phyloP scores from a whole-genome alignment of 176 grass and related monocot species.

The Phragmites australis region DNA sequence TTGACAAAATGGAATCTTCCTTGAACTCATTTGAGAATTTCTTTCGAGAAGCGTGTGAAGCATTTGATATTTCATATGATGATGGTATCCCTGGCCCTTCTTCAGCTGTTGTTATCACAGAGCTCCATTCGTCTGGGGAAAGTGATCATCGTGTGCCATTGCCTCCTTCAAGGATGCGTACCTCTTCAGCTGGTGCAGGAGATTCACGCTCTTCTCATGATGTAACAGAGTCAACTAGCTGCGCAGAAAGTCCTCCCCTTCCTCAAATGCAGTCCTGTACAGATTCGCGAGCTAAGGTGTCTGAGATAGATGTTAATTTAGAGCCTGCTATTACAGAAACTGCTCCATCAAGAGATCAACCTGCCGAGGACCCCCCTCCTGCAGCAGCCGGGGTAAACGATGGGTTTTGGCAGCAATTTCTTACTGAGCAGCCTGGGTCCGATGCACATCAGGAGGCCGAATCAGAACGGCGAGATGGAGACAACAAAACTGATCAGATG shows the following conservation, averaged over 20 bases:
- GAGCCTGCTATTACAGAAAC: conserved; percentile 67
- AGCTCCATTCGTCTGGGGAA: conserved; percentile 70
- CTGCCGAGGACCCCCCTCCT: conserved; percentile 9
- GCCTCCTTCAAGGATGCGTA: conserved; percentile 33
- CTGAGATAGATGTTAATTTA: conserved; percentile 89
- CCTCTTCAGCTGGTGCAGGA: conserved; percentile 53
- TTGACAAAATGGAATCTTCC: conserved; percentile 89
- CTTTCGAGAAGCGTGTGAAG: conserved; percentile 64
- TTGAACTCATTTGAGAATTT: conserved; percentile 86
- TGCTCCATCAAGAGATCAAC: conserved; percentile 55
- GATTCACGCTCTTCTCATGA: conserved; percentile 55
- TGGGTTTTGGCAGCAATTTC: conserved; percentile 93
- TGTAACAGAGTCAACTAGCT: conserved; percentile 65
- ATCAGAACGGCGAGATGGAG: conserved; percentile 62
- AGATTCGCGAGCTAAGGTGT: conserved; percentile 54
- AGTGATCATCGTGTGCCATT: conserved; percentile 43
- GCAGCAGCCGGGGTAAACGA: conserved; percentile 64
- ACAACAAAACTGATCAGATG: conserved; percentile 43
- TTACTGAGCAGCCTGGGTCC: conserved; percentile 73
- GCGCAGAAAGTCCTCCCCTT: conserved; percentile 57
- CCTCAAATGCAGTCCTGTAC: conserved; percentile 35
- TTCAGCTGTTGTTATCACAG: conserved; percentile 58
- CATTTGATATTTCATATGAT: conserved; percentile 68
- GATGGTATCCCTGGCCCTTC: conserved; percentile 43
- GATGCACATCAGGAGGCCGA: conserved; percentile 69